phyloP scores from a whole-genome alignment of 1,284 basidiomycete species.

The Omphalotus olearius region DNA sequence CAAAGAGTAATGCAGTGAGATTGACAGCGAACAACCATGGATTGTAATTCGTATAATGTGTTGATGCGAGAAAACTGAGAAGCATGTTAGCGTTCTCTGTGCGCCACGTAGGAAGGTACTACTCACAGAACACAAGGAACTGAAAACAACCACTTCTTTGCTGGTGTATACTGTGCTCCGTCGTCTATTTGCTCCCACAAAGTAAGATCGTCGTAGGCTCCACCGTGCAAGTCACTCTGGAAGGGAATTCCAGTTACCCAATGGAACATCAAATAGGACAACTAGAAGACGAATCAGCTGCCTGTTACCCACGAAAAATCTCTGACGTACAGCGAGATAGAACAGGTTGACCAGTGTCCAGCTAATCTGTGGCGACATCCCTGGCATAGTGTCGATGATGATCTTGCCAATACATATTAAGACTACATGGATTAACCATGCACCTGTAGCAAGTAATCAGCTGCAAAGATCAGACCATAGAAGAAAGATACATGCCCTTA shows the following conservation, averaged over 20 bases:
- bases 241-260: constrained; percentile 98
- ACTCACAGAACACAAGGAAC: constrained; percentile 90
- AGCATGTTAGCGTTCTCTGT: neutral
- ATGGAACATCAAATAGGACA: constrained; percentile 98
- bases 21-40: constrained; percentile 93
- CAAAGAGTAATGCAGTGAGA: constrained; percentile 77
- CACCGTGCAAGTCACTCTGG: constrained; percentile 81
- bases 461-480: constrained; percentile 4
- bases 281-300: constrained; percentile 38
- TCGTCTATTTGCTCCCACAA: constrained; percentile 99
- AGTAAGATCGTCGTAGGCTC: constrained; percentile 96
- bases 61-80: constrained; percentile 89
- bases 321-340: constrained; percentile 80
- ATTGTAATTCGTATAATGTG: constrained; percentile 96
- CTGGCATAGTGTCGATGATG: constrained; percentile 90
- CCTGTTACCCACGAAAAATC: neutral
- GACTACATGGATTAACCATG: constrained; percentile 97
- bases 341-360: constrained; percentile 95
- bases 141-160: constrained; percentile 95
- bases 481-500: constrained; percentile 60
- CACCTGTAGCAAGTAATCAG: constrained; percentile 51
- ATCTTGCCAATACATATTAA: constrained; percentile 91
- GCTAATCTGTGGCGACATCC: constrained; percentile 90
- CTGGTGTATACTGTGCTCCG: constrained; percentile 96
- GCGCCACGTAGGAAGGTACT: neutral